These are phyloP conservation scores for Rosa chinensis DNA, from an alignment of 306 rosid genomes.

Conservation along the genomic window DNA sequence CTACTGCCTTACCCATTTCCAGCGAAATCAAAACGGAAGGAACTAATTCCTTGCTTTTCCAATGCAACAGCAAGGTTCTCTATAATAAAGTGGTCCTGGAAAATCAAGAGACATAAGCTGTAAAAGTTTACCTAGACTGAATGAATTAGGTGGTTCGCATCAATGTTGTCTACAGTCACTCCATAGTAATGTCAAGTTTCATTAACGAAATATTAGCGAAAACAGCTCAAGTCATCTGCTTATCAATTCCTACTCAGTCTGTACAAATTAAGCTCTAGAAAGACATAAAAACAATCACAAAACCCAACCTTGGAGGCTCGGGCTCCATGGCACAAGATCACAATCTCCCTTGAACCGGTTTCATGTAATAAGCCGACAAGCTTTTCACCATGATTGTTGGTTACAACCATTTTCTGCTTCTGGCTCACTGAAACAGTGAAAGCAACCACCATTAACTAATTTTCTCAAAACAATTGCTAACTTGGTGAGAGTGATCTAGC, in stretches of 20 bases:
- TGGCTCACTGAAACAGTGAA: background rate
- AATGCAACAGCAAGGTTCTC: slow-evolving; percentile 73
- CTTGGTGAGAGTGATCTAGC: no score
- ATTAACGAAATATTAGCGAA: background rate
- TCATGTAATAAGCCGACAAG: background rate
- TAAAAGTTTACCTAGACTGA: background rate
- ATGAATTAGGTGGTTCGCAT: background rate
- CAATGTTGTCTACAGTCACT: background rate
- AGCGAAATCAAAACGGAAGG: slow-evolving; percentile 84
- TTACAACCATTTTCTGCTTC: background rate
- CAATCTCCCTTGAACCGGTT: background rate
- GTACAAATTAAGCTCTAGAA: background rate
- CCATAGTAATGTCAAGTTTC: background rate
- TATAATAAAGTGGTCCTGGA: slow-evolving; percentile 79
- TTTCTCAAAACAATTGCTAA: no score
- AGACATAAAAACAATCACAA: background rate
- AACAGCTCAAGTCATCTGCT: background rate
- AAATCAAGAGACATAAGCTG: slow-evolving; percentile 6
- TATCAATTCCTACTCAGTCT: background rate
- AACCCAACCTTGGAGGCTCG: background rate
- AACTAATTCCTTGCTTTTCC: slow-evolving; percentile 55
- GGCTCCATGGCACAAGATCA: background rate
- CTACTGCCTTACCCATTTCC: slow-evolving; percentile 69
- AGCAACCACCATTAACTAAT: no score
- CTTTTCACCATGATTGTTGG: background rate